Conservation (phyloP, 176 grass and related monocot genomes). For the Cenchrus purpureus region DNA sequence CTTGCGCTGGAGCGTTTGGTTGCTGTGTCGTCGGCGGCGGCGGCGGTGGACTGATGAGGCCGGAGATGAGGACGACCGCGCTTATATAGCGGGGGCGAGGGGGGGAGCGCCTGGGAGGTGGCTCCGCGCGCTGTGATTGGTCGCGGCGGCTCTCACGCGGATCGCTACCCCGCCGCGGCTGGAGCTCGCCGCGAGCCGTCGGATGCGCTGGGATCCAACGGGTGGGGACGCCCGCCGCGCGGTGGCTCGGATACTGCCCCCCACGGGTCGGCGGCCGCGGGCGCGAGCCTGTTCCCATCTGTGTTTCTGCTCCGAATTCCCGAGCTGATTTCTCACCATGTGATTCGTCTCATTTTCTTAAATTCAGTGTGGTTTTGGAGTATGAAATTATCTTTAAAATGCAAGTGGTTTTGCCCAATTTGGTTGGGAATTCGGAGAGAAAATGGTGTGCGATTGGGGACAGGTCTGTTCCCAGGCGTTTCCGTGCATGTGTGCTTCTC, state of each 20-base stretch:
- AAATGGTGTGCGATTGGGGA: neutral
- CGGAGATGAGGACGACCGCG: slow-evolving; percentile 1
- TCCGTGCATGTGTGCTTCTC: slow-evolving; percentile 64
- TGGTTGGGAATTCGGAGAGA: slow-evolving; percentile 20
- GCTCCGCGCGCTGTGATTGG: slow-evolving; percentile 48
- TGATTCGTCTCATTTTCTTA: neutral
- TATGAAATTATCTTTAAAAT: slow-evolving; percentile 30
- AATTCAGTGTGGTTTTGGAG: neutral
- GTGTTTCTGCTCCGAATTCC: slow-evolving; percentile 62
- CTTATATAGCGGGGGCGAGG: slow-evolving; percentile 50
- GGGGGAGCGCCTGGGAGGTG: neutral
- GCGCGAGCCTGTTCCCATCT: slow-evolving; percentile 19
- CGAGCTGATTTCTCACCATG: slow-evolving; percentile 1
- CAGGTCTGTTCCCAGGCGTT: neutral
- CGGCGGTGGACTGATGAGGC: neutral
- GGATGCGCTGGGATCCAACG: slow-evolving; percentile 30
- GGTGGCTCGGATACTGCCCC: slow-evolving; percentile 13
- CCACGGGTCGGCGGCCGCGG: neutral
- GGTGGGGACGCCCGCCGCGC: neutral
- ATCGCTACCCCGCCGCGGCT: slow-evolving; percentile 18
- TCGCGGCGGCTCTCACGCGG: slow-evolving; percentile 33
- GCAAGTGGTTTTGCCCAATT: neutral
- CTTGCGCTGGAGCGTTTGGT: neutral
- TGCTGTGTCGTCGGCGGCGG: neutral
- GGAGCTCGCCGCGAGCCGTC: slow-evolving; percentile 1